Percentiles rank a stretch among this genome's conserved stretches.
Evolutionary conservation across 2,329 filamentous ascomycete genomes (phyloP).

Genomic region (Phyllosticta citrichinensis): DNA sequence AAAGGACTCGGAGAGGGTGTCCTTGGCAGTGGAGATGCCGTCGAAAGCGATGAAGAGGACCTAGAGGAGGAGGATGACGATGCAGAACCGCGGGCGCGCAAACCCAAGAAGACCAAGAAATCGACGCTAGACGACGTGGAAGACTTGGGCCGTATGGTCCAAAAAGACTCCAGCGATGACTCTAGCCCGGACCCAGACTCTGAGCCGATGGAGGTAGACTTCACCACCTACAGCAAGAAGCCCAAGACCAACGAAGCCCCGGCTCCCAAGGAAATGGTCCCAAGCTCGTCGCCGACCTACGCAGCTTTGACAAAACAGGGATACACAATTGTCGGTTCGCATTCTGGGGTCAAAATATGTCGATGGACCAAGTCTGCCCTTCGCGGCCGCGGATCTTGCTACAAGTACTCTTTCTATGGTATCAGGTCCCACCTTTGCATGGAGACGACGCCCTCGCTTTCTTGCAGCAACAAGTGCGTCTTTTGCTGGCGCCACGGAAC

Average conservation of each 20-base stretch:
- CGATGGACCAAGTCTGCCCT: constrained; percentile 97
- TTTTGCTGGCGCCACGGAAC: constrained; percentile 99
- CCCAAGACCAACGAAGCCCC: constrained; percentile 36
- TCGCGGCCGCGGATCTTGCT: constrained; percentile 86
- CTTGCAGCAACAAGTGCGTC: constrained; percentile 96
- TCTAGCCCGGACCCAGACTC: constrained; percentile 12
- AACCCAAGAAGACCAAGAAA: constrained; percentile 32
- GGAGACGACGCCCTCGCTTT: constrained; percentile 92
- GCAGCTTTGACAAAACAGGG: constrained; percentile 88
- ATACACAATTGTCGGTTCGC: constrained; percentile 88
- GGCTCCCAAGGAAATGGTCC: constrained; percentile 78
- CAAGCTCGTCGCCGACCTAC: constrained; percentile 80
- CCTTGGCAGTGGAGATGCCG: constrained; percentile 68
- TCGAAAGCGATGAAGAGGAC: constrained; percentile 72
- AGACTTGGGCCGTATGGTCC: constrained; percentile 61
- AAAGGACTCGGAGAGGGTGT: constrained; percentile 53
- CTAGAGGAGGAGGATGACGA: constrained; percentile 44
- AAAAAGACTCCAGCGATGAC: constrained; percentile 6
- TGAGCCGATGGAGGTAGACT: constrained; percentile 67
- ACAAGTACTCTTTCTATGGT: constrained; percentile 96
- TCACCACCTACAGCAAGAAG: constrained; percentile 59
- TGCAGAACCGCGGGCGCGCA: constrained; percentile 7
- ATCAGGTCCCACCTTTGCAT: constrained; percentile 96
- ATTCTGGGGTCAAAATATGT: constrained; percentile 95
- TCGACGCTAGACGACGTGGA: constrained; percentile 64